A percentile compares a stretch with the other conserved stretches of the same genome.
phyloP scores from a whole-genome alignment of 2,329 filamentous ascomycete species.

The Fusarium foetens region DNA sequence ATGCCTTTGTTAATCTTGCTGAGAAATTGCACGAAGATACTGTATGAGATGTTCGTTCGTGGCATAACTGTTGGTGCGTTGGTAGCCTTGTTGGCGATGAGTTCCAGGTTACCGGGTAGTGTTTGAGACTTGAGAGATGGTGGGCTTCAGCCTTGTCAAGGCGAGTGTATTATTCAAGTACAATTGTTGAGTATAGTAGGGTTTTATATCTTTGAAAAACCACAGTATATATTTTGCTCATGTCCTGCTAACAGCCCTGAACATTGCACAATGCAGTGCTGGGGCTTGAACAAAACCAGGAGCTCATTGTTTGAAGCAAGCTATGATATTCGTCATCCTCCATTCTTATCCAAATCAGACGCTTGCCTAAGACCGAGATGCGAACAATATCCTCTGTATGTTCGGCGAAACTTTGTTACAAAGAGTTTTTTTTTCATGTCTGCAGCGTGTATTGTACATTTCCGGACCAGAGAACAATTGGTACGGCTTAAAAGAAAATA shows the following conservation, averaged over 20 bases:
- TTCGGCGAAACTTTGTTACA: background rate
- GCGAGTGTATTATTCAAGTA: too few species aligned
- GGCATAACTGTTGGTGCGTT: background rate
- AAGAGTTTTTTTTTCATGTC: too few species aligned
- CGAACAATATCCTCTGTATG: background rate
- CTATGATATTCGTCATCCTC: too few species aligned
- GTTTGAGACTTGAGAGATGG: too few species aligned
- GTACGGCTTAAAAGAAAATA: background rate
- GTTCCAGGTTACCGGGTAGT: background rate
- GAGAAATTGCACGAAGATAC: background rate
- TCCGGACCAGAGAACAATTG: background rate
- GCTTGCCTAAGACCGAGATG: fast-evolving
- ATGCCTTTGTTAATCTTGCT: background rate
- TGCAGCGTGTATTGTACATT: background rate
- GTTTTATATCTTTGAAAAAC: background rate
- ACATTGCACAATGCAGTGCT: too few species aligned
- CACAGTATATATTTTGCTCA: background rate
- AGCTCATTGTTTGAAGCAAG: background rate
- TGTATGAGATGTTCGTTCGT: background rate
- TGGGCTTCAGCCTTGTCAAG: background rate
- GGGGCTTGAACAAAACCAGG: background rate
- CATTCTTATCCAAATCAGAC: fast-evolving
- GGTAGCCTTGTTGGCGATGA: background rate
- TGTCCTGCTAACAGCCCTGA: background rate
- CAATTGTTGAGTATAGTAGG: fast-evolving